Percentiles rank a stretch among this genome's conserved stretches.
Evolutionary conservation across 2,329 filamentous ascomycete species (phyloP).

Genomic region (Chaetothyriales sp.): DNA sequence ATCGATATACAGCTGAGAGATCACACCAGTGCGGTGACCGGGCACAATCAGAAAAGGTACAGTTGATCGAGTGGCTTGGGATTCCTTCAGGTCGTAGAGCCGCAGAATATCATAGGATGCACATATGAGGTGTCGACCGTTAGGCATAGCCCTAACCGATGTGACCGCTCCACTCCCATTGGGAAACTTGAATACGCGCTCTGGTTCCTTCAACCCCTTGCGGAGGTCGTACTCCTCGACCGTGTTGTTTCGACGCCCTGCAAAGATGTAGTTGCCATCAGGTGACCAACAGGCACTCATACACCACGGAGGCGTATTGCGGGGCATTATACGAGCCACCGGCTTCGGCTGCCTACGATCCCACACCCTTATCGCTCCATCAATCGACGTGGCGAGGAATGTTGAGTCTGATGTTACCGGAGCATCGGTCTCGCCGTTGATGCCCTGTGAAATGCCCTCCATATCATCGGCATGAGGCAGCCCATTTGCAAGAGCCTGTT

Average conservation of each 20-base stretch:
- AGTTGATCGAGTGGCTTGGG: constrained; percentile 55
- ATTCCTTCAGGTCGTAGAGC: constrained; percentile 69
- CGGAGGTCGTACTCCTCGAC: constrained; percentile 91
- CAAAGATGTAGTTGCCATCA: constrained; percentile 90
- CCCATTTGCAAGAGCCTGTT: constrained; percentile 26
- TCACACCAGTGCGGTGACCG: constrained; percentile 75
- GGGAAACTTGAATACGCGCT: constrained; percentile 74
- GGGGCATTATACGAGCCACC: constrained; percentile 63
- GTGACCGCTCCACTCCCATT: constrained; percentile 80
- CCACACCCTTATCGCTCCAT: constrained; percentile 37
- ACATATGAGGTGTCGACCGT: constrained; percentile 73
- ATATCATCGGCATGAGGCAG: constrained; percentile 31
- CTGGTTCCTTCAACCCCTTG: constrained; percentile 60
- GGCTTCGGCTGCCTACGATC: constrained; percentile 54
- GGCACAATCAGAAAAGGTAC: constrained; percentile 96
- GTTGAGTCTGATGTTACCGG: constrained; percentile 52
- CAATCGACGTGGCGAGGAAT: constrained; percentile 62
- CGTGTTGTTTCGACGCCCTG: constrained; percentile 74
- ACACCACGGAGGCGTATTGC: constrained; percentile 82
- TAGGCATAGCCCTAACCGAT: constrained; percentile 78
- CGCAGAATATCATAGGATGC: constrained; percentile 88
- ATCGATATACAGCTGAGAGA: constrained; percentile 75
- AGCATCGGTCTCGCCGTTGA: constrained; percentile 39
- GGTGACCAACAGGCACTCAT: constrained; percentile 96
- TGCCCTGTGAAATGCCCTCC: constrained; percentile 14